Evolutionary conservation across 768 basidiomycete species (phyloP).

Genomic region (Russula ochroleuca): DNA sequence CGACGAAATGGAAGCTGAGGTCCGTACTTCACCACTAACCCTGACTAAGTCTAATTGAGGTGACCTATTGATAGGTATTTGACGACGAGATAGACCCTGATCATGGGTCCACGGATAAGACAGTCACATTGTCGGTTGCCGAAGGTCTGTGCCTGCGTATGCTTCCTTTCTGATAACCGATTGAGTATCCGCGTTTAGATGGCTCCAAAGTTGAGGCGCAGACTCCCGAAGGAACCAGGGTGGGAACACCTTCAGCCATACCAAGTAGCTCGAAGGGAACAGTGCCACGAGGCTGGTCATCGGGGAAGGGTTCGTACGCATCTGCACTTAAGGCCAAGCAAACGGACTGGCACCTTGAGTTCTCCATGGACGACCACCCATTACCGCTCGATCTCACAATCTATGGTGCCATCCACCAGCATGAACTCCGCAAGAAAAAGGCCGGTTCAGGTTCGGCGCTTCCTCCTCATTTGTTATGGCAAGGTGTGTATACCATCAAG

Average conservation of each 20-base stretch:
- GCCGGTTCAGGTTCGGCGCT: constrained; percentile 42
- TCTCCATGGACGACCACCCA: constrained; percentile 84
- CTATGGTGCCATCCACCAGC: constrained; percentile 94
- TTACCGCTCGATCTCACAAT: constrained; percentile 87
- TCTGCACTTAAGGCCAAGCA: constrained; percentile 91
- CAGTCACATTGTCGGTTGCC: constrained; percentile 76
- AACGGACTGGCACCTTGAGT: constrained; percentile 95
- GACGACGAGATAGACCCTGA: constrained; percentile 84
- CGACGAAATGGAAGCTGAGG: constrained; percentile 80
- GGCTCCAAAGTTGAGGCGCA: constrained; percentile 94
- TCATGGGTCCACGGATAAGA: constrained; percentile 67
- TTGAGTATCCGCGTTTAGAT: constrained; percentile 43
- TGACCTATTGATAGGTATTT: constrained; percentile 49
- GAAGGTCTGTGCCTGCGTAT: constrained; percentile 49
- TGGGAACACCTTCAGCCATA: constrained; percentile 74
- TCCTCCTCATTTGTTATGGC: constrained; percentile 76
- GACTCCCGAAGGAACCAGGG: constrained; percentile 92
- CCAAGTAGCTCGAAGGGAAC: constrained; percentile 40
- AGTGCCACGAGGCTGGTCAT: constrained; percentile 35
- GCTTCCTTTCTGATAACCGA: not conserved
- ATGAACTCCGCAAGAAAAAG: constrained; percentile 71
- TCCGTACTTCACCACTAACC: constrained; percentile 27
- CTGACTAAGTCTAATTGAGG: constrained; percentile 2
- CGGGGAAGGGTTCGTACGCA: constrained; percentile 74
- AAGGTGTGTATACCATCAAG: constrained; percentile 85